Conservation (phyloP, 192 early-diverging fungal species). For the Coemansia brasiliensis region DNA sequence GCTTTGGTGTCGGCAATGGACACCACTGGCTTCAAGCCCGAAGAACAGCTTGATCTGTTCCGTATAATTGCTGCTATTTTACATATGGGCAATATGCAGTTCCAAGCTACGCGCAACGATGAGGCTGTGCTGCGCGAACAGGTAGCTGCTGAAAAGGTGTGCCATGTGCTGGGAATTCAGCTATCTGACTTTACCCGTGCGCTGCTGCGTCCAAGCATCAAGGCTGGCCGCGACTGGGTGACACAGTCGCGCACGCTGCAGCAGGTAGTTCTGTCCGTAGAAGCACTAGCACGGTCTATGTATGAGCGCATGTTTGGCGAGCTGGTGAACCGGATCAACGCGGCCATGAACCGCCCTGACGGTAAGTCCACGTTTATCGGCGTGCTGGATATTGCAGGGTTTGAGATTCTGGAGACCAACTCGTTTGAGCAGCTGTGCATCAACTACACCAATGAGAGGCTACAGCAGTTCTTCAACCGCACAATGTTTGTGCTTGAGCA, state of each 20-base stretch:
- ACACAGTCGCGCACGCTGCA: slow-evolving; percentile 82
- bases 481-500: slow-evolving; percentile 99
- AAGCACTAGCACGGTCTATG: slow-evolving; percentile 85
- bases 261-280: slow-evolving; percentile 86
- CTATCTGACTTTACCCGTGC: slow-evolving; percentile 84
- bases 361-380: slow-evolving; percentile 89
- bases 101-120: slow-evolving; percentile 78
- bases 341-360: slow-evolving; percentile 59
- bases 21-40: slow-evolving; percentile 74
- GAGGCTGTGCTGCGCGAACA: slow-evolving; percentile 82
- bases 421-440: slow-evolving; percentile 99
- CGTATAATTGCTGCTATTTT: slow-evolving; percentile 82
- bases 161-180: slow-evolving; percentile 91
- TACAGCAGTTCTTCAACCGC: slow-evolving; percentile 99
- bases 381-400: slow-evolving; percentile 98
- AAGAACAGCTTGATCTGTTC: slow-evolving; percentile 83
- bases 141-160: slow-evolving; percentile 80
- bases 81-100: slow-evolving; percentile 90
- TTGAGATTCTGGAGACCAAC: slow-evolving; percentile 98
- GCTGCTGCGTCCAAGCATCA: slow-evolving; percentile 85
- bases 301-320: slow-evolving; percentile 97
- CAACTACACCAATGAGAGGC: slow-evolving; percentile 98
- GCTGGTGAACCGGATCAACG: slow-evolving; percentile 87
- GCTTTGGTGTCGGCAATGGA: slow-evolving; percentile 73
- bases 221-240: slow-evolving; percentile 96